A percentile compares a stretch with the other conserved stretches of the same genome.
Conservation (phyloP, 2,329 filamentous ascomycete species). For the Aureobasidium sp. region DNA sequence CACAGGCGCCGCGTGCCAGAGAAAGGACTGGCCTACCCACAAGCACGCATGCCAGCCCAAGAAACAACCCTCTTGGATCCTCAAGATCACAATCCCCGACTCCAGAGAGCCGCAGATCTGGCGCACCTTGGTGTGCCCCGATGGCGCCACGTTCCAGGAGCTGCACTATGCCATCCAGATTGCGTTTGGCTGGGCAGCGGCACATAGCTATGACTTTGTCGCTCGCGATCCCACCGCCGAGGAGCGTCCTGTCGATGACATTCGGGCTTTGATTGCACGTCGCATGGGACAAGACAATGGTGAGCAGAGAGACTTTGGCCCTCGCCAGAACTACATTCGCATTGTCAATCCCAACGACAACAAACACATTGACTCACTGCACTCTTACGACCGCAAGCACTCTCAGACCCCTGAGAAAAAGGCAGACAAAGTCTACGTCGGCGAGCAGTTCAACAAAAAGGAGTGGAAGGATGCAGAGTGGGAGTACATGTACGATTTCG, state of each 20-base stretch:
- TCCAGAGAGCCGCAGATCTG: constrained; percentile 23
- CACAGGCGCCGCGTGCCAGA: constrained; percentile 17
- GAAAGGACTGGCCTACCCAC: constrained; percentile 19
- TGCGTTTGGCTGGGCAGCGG: constrained; percentile 25
- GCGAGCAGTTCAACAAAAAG: constrained; percentile 19
- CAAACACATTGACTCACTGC: constrained; percentile 14
- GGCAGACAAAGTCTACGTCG: constrained; percentile 18
- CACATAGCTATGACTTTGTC: constrained; percentile 24
- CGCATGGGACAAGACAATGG: background rate
- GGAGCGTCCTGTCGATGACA: background rate
- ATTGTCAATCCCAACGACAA: constrained; percentile 9
- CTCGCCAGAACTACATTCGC: constrained; percentile 4
- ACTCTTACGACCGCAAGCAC: constrained; percentile 16
- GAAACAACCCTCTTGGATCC: constrained; percentile 22
- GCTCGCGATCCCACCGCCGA: constrained; percentile 6
- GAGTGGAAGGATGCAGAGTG: constrained; percentile 16
- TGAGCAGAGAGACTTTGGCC: background rate
- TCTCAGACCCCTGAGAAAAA: constrained; percentile 19
- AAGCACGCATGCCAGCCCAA: constrained; percentile 20
- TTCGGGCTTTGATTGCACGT: background rate
- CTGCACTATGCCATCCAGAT: constrained; percentile 25
- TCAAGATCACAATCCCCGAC: constrained; percentile 21
- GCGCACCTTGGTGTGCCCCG: constrained; percentile 24
- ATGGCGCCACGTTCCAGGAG: constrained; percentile 21
- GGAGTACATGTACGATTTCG: constrained; percentile 26